Base-by-base conservation (phyloP, 306 rosid species). In the Potentilla sterilis region DNA sequence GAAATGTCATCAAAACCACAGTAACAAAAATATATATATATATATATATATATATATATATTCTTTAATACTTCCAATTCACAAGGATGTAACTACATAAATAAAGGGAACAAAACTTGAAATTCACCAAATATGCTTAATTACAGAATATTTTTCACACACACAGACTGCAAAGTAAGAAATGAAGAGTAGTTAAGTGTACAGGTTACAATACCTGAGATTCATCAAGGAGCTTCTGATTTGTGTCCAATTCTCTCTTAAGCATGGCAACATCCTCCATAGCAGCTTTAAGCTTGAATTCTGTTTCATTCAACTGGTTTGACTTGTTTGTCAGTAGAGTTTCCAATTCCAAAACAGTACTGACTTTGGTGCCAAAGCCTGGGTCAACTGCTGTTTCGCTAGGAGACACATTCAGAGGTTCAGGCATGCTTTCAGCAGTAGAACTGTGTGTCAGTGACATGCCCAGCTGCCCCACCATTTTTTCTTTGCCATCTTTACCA, bases 361-460 rank as follows among this genome's bases (percentile, higher is more conserved):
- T 79, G 76, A 70, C 82, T 83, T 86, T 90, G 69, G 90, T 80
- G 81, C 76, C 87, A 86, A 85, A 84, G 71, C 80, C 81, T 21
- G 86, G 80, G 69, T 83, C 86, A 79, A 40, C 91, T 73, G 75
- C 86, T 16, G 81, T 54, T 37, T 83, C 88, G 77, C 91, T 81
- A 74, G 89, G 90, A 70, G 86, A 84, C 75, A 79, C 88, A 83
- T 74, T 87, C 71, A 63, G 89, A 7, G 88, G 87, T 58, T 71
- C 85, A 63, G 91, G 93, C 92, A 82, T 88, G 92, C 92, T 92
- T 87, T 96, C 99, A 68, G 98, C 99, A 69, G 98, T 90, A 42
- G 99, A 92, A 89, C 99, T 96, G 84, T 87, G 83, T 65, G 99
- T 89, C 79, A 96, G 80, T 48, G 96, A 90, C 88, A 90, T 85